A percentile compares a stretch with the other conserved stretches of the same genome.
Evolutionary conservation across 257 asterid genomes (phyloP).

Genomic region (Echium plantagineum): DNA sequence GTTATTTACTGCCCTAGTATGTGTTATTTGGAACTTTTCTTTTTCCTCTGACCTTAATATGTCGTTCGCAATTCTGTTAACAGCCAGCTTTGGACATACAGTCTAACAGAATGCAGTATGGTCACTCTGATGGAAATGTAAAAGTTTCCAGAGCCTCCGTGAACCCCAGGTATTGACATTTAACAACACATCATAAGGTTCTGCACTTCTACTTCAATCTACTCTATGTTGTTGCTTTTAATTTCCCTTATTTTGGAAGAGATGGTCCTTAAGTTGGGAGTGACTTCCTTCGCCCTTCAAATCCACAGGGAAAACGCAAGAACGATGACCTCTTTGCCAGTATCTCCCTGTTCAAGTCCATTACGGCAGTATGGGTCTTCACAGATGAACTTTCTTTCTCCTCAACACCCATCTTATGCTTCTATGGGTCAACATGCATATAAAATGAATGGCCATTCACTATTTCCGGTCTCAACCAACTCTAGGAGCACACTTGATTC

Average conservation of each 20-base stretch:
- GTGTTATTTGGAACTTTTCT: not conserved
- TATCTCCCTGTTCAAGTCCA: constrained; percentile 86
- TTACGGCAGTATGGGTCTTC: constrained; percentile 49
- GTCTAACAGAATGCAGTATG: constrained; percentile 15
- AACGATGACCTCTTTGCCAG: constrained; percentile 70
- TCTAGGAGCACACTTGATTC: constrained; percentile 51
- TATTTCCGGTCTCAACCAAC: constrained; percentile 40
- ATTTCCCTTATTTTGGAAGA: not conserved
- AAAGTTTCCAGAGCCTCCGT: constrained; percentile 18
- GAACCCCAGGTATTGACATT: constrained; percentile 24
- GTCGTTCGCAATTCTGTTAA: not conserved
- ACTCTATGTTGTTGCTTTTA: not conserved
- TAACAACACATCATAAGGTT: not conserved
- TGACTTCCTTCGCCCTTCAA: not conserved
- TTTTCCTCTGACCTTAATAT: constrained; percentile 1
- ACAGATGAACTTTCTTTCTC: constrained; percentile 58
- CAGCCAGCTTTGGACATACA: constrained; percentile 33
- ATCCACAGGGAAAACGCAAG: constrained; percentile 52
- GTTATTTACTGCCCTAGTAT: not conserved
- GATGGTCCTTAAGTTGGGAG: not conserved
- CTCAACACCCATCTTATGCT: constrained; percentile 63
- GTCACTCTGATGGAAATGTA: constrained; percentile 22
- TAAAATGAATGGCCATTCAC: constrained; percentile 29
- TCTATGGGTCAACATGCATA: constrained; percentile 37
- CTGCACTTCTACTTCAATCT: not conserved